Base-by-base conservation (phyloP, 495 filamentous ascomycete genomes). In the Bacidia rubella region DNA sequence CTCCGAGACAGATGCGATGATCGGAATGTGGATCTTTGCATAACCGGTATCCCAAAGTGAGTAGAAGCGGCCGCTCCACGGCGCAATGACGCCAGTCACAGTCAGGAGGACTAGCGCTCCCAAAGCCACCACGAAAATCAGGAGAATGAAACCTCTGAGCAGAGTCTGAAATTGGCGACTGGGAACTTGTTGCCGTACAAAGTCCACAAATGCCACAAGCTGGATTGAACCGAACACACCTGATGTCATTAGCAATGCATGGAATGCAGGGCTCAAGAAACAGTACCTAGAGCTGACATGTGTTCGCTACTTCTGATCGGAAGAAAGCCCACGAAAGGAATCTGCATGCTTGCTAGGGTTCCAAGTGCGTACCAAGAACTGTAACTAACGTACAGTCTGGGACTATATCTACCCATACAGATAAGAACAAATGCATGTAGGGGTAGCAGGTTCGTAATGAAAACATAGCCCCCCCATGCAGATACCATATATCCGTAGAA, bases 401-500 rank as follows among this genome's bases (percentile, higher is more conserved):
- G 82, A 72, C 90, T 95, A 68, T 88, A 99, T 47, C 93, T 76
- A 42, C 93, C 93, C 93, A 99, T 99, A 70, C 81, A 87, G 57
- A 97, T 80, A 53, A 99, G 76, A 25, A 97, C 90, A 63, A 99
- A 94, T 15, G 87, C 82, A 66, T 99, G 93, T 46, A 99, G 80
- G 35, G 93, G 93, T 40, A 99, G 82, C 66, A 99, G 72, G 63
- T 95, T 97, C 56, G 93, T 99, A 63, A 99, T 99, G 77, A 99
- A 99, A 57, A 96, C 93, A 67, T 99, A 99, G 65, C 93, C 93
- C 73, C 93, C 93, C 93, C 93, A 99, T 29, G 93, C 92, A 49
- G 90, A 89, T 38, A 99, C 93, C 93, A 99, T 99, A 76, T 99
- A 99, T 53, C 93, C 93, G 67, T 99, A 99, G 71, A 95, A 99